phyloP scores from a whole-genome alignment of 1,284 basidiomycete genomes.

The Malassezia globosa region DNA sequence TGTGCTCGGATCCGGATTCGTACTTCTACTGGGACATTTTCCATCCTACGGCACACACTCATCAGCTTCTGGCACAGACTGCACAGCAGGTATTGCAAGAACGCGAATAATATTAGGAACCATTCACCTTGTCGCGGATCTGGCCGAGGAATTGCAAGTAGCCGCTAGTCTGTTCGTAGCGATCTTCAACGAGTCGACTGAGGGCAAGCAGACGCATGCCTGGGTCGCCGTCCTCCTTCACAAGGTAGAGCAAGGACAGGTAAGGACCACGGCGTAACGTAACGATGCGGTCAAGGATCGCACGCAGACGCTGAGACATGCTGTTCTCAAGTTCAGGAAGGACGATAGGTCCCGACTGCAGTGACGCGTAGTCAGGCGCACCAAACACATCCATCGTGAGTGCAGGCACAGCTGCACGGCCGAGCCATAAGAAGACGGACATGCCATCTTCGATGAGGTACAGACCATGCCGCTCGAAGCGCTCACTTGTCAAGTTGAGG shows the following conservation, averaged over 20 bases:
- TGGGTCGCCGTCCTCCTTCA: constrained; percentile 96
- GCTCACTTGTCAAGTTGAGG: constrained; percentile 83
- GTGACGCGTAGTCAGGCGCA: constrained; percentile 70
- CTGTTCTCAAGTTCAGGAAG: constrained; percentile 77
- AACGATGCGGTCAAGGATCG: constrained; percentile 79
- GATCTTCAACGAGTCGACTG: constrained; percentile 85
- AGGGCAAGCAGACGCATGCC: constrained; percentile 79
- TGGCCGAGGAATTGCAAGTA: constrained; percentile 75
- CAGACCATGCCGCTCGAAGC: constrained; percentile 84
- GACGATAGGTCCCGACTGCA: constrained; percentile 86
- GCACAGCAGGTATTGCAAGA: background rate
- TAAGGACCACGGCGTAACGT: constrained; percentile 78
- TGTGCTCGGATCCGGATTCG: constrained; percentile 16
- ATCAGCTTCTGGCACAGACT: constrained; percentile 10
- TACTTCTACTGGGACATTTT: constrained; percentile 24
- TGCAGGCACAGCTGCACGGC: constrained; percentile 88
- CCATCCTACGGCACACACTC: constrained; percentile 18
- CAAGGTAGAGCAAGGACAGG: constrained; percentile 86
- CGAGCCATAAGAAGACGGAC: constrained; percentile 94
- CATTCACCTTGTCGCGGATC: constrained; percentile 33
- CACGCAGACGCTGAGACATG: constrained; percentile 85
- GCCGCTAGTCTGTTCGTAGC: constrained; percentile 83
- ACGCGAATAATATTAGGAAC: background rate
- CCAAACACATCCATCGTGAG: constrained; percentile 89
- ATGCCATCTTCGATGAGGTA: constrained; percentile 96